Evolutionary conservation across 352 stramenopile genomes (phyloP).

Genomic region (Pythium brassicae): DNA sequence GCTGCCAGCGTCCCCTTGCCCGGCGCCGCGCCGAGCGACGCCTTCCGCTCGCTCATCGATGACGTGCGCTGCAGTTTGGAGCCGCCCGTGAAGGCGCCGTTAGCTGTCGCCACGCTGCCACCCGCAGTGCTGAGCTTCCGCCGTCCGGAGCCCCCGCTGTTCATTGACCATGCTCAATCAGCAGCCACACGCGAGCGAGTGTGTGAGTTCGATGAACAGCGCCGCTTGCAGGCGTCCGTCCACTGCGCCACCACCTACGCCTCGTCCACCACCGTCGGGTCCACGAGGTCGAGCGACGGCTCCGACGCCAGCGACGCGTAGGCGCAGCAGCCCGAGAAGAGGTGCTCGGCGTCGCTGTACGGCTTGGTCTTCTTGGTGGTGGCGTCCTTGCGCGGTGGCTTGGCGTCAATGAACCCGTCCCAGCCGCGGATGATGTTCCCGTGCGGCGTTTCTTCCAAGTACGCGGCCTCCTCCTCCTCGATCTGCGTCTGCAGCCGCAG

Average conservation of each 20-base stretch:
- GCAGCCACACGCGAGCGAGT: no score
- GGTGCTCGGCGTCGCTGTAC: constrained; percentile 71
- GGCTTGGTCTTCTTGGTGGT: constrained; percentile 76
- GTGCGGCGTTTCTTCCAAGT: constrained; percentile 80
- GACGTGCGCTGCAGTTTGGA: constrained; percentile 23
- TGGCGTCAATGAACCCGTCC: constrained; percentile 84
- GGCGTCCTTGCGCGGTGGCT: constrained; percentile 71
- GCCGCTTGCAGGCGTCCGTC: neutral
- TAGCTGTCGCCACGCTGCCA: constrained; percentile 1
- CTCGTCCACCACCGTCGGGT: constrained; percentile 22
- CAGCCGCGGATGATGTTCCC: constrained; percentile 87
- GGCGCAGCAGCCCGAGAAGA: constrained; percentile 76
- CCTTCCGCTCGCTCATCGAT: constrained; percentile 21
- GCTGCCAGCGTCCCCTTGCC: neutral
- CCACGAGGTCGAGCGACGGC: constrained; percentile 47
- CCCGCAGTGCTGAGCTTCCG: constrained; percentile 34
- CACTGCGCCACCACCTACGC: neutral
- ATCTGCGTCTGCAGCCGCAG: constrained; percentile 72
- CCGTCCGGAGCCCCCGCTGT: constrained; percentile 10
- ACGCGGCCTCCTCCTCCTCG: constrained; percentile 69
- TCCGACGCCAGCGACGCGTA: constrained; percentile 51
- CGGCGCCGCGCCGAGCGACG: neutral
- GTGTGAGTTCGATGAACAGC: no score
- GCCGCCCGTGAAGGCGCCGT: constrained; percentile 3
- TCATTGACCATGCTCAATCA: no score